Base-by-base conservation (phyloP, 441 rosid species). In the Arabidopsis lyrata region DNA sequence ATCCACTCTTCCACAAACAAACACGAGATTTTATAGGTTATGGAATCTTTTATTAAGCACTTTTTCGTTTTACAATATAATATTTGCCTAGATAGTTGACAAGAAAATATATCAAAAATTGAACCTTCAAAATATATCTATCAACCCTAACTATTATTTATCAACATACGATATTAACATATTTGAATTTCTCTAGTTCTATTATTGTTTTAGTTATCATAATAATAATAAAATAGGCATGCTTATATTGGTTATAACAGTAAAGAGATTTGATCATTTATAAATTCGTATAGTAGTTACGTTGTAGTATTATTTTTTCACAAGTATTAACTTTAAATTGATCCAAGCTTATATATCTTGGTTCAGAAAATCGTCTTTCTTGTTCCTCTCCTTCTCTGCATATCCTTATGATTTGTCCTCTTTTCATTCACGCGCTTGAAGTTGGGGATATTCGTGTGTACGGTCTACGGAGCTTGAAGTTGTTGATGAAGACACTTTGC, bases 1-100 rank as follows among this genome's bases (percentile, higher is more conserved):
- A 70, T 65, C 80, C 76, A 77, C 80, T 77, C 80, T 56, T 41
- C 54, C 55, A 76, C 72, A 31, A 56, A 20, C 45, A 70, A 47
- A 55, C 65, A 76, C 48, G 20, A 20, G 5, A 39, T 59, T 60
- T 27, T 68, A 15, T 18, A 54, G 50, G 64, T 61, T 53, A 14
- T 73, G 74, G 73, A 60, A 67, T 53, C 56, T 68, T 59, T 52
- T 42, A 41, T 18, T 61, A 42, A 34, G 8, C 65, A 59, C 48
- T 50, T 34, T 45, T 58, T 15, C 60, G 36, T 39, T 41, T 22
- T 16, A 38, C 11, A 67, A 52, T 48, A 38, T 16, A 6, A 13
- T 13, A 45, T 8, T 31, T 73, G 10, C 13, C 4, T 56, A 18
- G 45, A 54, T 11, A 18, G 32, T 36, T 36, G 63, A 14, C 4